Conservation (phyloP, 225 moss, liverwort and hornwort species). For the Straminergon stramineum region DNA sequence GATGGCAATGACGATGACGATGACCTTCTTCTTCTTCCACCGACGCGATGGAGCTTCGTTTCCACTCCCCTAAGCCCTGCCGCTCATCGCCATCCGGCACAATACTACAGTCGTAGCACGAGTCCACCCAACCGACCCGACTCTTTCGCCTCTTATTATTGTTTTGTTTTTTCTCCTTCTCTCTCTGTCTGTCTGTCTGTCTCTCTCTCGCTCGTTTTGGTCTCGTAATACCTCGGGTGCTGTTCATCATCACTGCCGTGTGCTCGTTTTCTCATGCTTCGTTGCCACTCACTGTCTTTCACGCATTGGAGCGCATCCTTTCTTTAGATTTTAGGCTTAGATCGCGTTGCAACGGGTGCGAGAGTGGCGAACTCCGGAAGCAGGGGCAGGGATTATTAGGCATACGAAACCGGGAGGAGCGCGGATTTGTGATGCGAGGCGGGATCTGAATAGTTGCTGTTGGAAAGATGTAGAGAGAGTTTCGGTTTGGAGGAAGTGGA, state of each 20-base stretch:
- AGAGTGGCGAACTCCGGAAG: neutral
- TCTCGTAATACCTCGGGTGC: neutral
- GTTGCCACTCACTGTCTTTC: neutral
- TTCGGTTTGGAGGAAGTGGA: neutral
- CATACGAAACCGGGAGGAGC: neutral
- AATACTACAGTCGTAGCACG: neutral
- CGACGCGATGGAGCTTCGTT: neutral
- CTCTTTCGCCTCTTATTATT: neutral
- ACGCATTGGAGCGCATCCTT: neutral
- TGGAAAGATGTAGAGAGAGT: neutral
- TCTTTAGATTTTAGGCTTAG: neutral
- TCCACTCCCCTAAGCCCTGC: neutral
- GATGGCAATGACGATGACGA: neutral
- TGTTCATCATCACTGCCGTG: neutral
- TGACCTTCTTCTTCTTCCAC: neutral
- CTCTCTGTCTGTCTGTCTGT: neutral
- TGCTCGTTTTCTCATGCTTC: neutral
- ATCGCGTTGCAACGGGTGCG: neutral
- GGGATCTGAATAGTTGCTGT: neutral
- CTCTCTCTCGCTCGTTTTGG: neutral
- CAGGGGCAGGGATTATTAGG: neutral
- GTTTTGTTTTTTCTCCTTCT: neutral
- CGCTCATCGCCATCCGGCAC: neutral
- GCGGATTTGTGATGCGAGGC: neutral
- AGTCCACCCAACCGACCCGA: neutral